A percentile compares a stretch with the other conserved stretches of the same genome.
phyloP scores from a whole-genome alignment of 139 green algal genomes.

The Astrephomene gubernaculifera region DNA sequence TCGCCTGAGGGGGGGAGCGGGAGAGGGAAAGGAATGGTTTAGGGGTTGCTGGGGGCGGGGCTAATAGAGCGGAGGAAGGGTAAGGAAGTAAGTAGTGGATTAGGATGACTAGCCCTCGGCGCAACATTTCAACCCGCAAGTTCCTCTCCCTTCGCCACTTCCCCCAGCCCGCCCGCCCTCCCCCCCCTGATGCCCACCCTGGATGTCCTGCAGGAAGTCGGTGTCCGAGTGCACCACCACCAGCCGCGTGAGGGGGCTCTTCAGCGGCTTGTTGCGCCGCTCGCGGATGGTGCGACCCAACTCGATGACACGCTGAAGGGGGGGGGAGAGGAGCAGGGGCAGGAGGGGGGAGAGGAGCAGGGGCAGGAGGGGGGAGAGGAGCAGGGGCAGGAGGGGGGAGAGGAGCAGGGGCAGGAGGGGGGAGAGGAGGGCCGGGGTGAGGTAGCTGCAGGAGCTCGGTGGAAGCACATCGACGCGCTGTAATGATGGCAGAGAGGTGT shows the following conservation, averaged over 20 bases:
- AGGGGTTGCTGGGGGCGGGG: background rate
- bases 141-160: background rate
- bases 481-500: background rate
- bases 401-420: background rate
- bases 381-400: background rate
- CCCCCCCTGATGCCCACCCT: conserved; percentile 54
- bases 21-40: background rate
- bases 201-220: conserved; percentile 88
- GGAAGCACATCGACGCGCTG: background rate
- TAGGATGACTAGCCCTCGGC: background rate
- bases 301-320: conserved; percentile 83
- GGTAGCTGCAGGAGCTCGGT: background rate
- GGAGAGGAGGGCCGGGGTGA: background rate
- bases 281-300: conserved; percentile 89
- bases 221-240: conserved; percentile 89
- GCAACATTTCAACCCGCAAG: background rate
- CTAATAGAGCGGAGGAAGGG: background rate
- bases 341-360: background rate
- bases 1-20: conserved; percentile 63
- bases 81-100: background rate
- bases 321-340: background rate
- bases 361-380: background rate
- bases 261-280: conserved; percentile 80
- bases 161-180: background rate
- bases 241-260: conserved; percentile 85